A percentile compares a stretch with the other conserved stretches of the same genome.
Evolutionary conservation across 768 basidiomycete species (phyloP).

Genomic region (Collybia sp.): DNA sequence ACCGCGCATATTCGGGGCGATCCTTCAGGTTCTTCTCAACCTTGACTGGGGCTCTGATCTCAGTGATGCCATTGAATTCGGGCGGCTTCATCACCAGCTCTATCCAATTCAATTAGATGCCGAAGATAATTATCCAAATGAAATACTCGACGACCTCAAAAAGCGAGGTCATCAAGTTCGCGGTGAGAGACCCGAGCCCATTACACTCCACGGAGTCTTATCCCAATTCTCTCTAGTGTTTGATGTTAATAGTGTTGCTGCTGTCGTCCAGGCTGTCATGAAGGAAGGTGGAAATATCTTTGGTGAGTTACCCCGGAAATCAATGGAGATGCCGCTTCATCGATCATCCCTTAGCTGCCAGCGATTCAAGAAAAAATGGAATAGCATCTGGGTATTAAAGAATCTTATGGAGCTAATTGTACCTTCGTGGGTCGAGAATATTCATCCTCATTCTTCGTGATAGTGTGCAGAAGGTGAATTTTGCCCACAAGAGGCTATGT

Average conservation of each 20-base stretch:
- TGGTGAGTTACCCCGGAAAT: constrained; percentile 38
- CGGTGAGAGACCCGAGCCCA: no score
- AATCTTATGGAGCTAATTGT: constrained; percentile 7
- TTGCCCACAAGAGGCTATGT: no score
- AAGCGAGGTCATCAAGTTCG: constrained; percentile 64
- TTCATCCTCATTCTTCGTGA: no score
- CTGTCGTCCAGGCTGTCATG: constrained; percentile 70
- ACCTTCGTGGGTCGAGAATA: no score
- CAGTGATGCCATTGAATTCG: constrained; percentile 77
- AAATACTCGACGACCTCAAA: constrained; percentile 52
- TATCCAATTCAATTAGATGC: constrained; percentile 59
- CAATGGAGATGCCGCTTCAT: not conserved
- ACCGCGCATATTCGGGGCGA: constrained; percentile 72
- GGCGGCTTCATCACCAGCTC: constrained; percentile 84
- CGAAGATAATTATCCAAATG: constrained; percentile 55
- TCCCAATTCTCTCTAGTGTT: constrained; percentile 30
- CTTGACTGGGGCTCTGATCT: constrained; percentile 80
- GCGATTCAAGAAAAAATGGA: constrained; percentile 92
- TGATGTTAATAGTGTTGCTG: constrained; percentile 68
- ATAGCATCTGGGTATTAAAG: constrained; percentile 78
- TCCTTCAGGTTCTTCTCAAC: constrained; percentile 81
- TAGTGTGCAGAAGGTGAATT: no score
- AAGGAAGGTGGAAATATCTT: constrained; percentile 50
- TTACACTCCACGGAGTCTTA: no score
- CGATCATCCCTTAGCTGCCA: constrained; percentile 55